Evolutionary conservation across 345 rosid species (phyloP).

Genomic region (Populus simonii): DNA sequence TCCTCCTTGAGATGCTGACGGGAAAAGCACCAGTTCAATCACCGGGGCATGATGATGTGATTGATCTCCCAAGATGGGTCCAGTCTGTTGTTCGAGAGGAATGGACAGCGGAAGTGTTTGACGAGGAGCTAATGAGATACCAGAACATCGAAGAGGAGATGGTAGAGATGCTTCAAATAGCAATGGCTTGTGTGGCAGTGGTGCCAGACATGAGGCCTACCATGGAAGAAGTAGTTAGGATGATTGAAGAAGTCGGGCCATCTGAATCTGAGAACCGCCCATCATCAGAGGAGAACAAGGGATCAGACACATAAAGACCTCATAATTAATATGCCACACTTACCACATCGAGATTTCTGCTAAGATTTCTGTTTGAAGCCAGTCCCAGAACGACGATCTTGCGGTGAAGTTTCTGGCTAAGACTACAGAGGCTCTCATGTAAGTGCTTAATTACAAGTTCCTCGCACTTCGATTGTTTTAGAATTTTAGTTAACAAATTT

Average conservation of each 20-base stretch:
- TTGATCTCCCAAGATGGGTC: slow-evolving; percentile 87
- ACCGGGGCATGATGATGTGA: slow-evolving; percentile 52
- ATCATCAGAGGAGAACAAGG: slow-evolving; percentile 43
- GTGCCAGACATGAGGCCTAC: slow-evolving; percentile 72
- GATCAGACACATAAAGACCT: slow-evolving; percentile 25
- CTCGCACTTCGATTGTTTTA: slow-evolving; percentile 15
- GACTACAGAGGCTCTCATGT: background rate
- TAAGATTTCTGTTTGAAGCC: background rate
- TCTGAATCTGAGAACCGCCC: slow-evolving; percentile 54
- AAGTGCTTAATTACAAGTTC: background rate
- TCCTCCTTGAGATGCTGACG: slow-evolving; percentile 78
- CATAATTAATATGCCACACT: background rate
- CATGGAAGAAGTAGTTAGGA: slow-evolving; percentile 67
- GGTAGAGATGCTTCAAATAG: slow-evolving; percentile 92
- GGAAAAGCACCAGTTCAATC: slow-evolving; percentile 75
- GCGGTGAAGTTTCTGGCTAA: background rate
- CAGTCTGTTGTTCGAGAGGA: slow-evolving; percentile 87
- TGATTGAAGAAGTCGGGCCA: slow-evolving; percentile 75
- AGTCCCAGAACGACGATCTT: background rate
- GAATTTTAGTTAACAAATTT: slow-evolving; percentile 9
- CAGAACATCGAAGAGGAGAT: slow-evolving; percentile 79
- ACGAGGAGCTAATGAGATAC: slow-evolving; percentile 62
- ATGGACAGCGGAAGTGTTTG: slow-evolving; percentile 94
- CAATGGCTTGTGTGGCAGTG: slow-evolving; percentile 73
- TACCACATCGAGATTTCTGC: background rate